A percentile compares a stretch with the other conserved stretches of the same genome.
phyloP scores from a whole-genome alignment of 164 flowering plant species.

The Nelumbo lutea region DNA sequence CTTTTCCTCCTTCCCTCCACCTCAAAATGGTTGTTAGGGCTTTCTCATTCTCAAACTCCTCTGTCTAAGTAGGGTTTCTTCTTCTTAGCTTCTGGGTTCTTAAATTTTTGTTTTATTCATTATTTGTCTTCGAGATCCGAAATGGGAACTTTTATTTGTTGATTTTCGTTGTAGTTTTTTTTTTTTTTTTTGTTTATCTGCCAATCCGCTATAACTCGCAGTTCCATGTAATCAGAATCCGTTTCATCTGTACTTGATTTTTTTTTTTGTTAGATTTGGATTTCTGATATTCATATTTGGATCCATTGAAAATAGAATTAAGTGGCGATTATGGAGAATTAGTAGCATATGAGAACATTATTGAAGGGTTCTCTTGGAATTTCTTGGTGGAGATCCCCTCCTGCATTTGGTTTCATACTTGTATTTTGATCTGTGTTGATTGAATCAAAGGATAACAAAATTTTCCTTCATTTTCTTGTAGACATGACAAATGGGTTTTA shows the following conservation, averaged over 20 bases:
- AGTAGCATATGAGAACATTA: background rate
- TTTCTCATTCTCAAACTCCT: no score
- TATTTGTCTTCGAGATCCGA: background rate
- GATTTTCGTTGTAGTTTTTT: no score
- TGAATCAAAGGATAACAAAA: no score
- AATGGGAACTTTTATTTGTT: background rate
- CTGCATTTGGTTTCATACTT: background rate
- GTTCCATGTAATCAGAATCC: no score
- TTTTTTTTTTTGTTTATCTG: no score
- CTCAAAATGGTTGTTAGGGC: no score
- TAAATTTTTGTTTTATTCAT: background rate
- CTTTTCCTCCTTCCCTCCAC: no score
- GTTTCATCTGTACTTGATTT: background rate
- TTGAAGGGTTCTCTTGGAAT: background rate
- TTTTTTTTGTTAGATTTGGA: background rate
- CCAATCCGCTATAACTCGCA: no score
- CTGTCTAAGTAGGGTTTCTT: background rate
- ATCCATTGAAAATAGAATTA: background rate
- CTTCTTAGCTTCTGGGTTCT: background rate
- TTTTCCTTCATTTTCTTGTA: no score
- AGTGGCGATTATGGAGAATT: background rate
- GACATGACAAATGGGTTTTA: no score
- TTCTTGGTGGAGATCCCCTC: background rate
- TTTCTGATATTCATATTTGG: background rate
- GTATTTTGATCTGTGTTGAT: no score